These are phyloP conservation scores for Neocatenulostroma microsporum DNA, from an alignment of 2,329 filamentous ascomycete species.

Conservation along the genomic window DNA sequence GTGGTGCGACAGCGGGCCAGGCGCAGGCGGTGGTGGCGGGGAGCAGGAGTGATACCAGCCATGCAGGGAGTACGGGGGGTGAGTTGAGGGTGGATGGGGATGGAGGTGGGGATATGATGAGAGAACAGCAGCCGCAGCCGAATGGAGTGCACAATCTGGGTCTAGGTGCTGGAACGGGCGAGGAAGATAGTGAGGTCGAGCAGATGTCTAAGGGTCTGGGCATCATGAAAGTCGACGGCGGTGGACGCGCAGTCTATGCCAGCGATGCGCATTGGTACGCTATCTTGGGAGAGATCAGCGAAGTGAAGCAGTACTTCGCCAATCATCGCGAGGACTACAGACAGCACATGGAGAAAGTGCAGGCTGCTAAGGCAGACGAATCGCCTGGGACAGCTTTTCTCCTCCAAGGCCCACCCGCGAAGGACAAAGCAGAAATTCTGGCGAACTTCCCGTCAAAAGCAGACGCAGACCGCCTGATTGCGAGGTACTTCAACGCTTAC, in stretches of 20 bases:
- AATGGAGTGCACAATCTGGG: slow-evolving; percentile 20
- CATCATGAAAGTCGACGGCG: slow-evolving; percentile 48
- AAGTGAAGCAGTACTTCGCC: slow-evolving; percentile 86
- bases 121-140: slow-evolving; percentile 24
- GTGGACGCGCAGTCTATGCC: slow-evolving; percentile 41
- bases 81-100: slow-evolving; percentile 45
- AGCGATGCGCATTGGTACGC: slow-evolving; percentile 48
- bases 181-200: slow-evolving; percentile 56
- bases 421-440: slow-evolving; percentile 68
- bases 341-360: slow-evolving; percentile 68
- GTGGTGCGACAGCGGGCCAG: slow-evolving; percentile 48
- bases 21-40: slow-evolving; percentile 49
- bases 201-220: slow-evolving; percentile 44
- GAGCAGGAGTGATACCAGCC: slow-evolving; percentile 36
- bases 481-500: slow-evolving; percentile 82
- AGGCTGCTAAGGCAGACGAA: slow-evolving; percentile 54
- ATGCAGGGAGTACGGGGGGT: slow-evolving; percentile 30
- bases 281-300: slow-evolving; percentile 61
- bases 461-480: slow-evolving; percentile 74
- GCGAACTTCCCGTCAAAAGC: slow-evolving; percentile 72
- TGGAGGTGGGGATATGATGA: slow-evolving; percentile 51
- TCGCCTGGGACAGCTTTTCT: slow-evolving; percentile 67
- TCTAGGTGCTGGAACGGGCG: too few relatives aligned
- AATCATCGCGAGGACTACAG: slow-evolving; percentile 85
- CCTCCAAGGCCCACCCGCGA: slow-evolving; percentile 62